Evolutionary conservation across 208 protist species (phyloP), one percentile per base, ranked within the genome.

Genomic region (Crithidia thermophila): DNA sequence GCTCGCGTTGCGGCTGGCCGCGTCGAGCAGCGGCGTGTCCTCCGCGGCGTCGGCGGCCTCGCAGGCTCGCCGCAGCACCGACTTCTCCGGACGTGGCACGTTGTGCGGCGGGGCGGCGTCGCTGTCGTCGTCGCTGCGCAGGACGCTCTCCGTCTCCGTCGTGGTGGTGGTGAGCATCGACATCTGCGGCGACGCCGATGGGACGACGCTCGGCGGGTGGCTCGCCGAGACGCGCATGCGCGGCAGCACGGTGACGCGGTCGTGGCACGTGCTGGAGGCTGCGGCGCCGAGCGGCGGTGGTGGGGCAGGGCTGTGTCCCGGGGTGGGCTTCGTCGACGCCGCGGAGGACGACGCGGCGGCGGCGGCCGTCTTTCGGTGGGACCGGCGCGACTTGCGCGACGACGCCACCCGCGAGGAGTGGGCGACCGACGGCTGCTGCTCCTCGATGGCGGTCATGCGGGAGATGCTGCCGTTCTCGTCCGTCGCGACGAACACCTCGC

Each of bases 391-490:
- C 49, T 51, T 57, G 18, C 50, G 49, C 16, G 37, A 45, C 30
- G 67, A 60, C 23, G 51, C 58, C 20, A 50, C 21, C 27, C 50
- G 40, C n/a, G 58, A 58, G 20, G 53, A 45, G 11, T 27, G n/a
- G n/a, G 49, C 13, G 23, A 66, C 23, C 3, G 50, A 53, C 16
- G 49, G 57, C 51, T 65, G 57, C 51, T 65, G 49, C 39, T 73
- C 67, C 33, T 73, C 67, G 58, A 66, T 73, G 28, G 58, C 58
- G 13, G 62, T 53, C 20, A 66, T 73, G 57, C 36, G 67, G 28
- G 58, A 55, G 50, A 73, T 61, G 67, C 58, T 66, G 46, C 67
- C 67, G 39, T 73, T 60, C 49, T 73, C 50, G 40, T 60, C 58
- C 0, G 47, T 66, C 14, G 37, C 56, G 20, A 43, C 31, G 39